Conservation (phyloP, 2,329 filamentous ascomycete genomes). For the Periconia sp. region DNA sequence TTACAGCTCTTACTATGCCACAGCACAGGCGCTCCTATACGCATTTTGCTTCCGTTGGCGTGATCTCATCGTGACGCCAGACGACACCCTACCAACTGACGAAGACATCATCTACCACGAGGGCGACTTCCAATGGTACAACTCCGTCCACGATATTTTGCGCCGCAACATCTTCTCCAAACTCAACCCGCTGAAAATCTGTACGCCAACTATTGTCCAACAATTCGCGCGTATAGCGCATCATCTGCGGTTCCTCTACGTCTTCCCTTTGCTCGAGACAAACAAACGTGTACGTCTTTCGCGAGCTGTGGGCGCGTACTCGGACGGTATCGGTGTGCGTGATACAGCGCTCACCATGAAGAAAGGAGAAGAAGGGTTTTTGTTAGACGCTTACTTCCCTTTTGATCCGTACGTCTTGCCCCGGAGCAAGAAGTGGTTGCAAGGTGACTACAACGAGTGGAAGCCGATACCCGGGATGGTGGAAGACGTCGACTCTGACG, state of each 20-base stretch:
- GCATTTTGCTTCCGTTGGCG: constrained; percentile 99
- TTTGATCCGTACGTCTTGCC: constrained; percentile 96
- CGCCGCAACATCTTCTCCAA: constrained; percentile 79
- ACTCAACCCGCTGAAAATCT: constrained; percentile 94
- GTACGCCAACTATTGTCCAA: constrained; percentile 83
- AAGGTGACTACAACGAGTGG: constrained; percentile 53
- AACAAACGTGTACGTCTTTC: constrained; percentile 88
- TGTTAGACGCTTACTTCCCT: constrained; percentile 93
- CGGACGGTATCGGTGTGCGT: constrained; percentile 49
- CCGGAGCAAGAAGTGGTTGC: constrained; percentile 83
- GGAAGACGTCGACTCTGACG: constrained; percentile 49
- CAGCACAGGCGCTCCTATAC: constrained; percentile 87
- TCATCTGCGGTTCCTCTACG: constrained; percentile 84
- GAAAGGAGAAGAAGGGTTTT: constrained; percentile 75
- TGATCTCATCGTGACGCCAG: constrained; percentile 69
- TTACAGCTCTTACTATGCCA: constrained; percentile 82
- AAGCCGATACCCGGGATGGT: constrained; percentile 42
- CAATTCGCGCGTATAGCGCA: constrained; percentile 89
- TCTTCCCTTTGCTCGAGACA: constrained; percentile 82
- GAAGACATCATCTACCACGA: constrained; percentile 63
- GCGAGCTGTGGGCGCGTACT: constrained; percentile 63
- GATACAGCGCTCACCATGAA: constrained; percentile 55
- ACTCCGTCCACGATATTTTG: constrained; percentile 72
- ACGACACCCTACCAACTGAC: constrained; percentile 43
- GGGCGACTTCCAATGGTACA: constrained; percentile 77